These are phyloP conservation scores for Talaromyces atroroseus DNA, from an alignment of 2,329 filamentous ascomycete species.

Conservation along the genomic window DNA sequence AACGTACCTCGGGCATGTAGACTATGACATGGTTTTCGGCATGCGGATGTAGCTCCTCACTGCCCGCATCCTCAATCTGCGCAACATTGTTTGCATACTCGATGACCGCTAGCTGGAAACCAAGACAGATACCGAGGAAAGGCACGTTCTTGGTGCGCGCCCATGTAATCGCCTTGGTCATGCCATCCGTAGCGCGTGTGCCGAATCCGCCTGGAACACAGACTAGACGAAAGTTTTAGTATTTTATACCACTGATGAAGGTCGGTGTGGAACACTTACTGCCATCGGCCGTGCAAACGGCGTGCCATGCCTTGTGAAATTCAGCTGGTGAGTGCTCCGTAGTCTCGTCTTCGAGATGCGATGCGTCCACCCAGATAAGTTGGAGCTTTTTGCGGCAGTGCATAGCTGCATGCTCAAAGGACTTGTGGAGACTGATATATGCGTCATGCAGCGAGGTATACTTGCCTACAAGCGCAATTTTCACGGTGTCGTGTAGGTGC, in stretches of 20 bases:
- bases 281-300: conserved; percentile 61
- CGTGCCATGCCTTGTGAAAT: conserved; percentile 45
- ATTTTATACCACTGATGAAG: neutral
- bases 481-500: conserved; percentile 53
- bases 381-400: conserved; percentile 72
- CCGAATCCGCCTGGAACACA: conserved; percentile 69
- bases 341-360: conserved; percentile 68
- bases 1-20: conserved; percentile 73
- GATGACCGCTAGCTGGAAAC: conserved; percentile 89
- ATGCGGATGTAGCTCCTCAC: conserved; percentile 5
- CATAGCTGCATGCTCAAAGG: conserved; percentile 89
- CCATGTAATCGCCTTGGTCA: conserved; percentile 83
- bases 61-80: conserved; percentile 4
- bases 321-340: conserved; percentile 60
- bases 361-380: conserved; percentile 77
- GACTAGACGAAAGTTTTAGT: neutral
- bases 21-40: conserved; percentile 62
- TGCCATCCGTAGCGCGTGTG: conserved; percentile 74
- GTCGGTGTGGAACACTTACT: conserved; percentile 32
- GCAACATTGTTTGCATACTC: conserved; percentile 63
- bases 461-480: conserved; percentile 86
- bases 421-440: conserved; percentile 78
- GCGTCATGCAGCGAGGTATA: conserved; percentile 81
- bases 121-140: conserved; percentile 84
- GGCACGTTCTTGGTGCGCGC: conserved; percentile 75